These are phyloP conservation scores for Nothophoma quercina DNA, from an alignment of 2,329 filamentous ascomycete species.

Conservation along the genomic window DNA sequence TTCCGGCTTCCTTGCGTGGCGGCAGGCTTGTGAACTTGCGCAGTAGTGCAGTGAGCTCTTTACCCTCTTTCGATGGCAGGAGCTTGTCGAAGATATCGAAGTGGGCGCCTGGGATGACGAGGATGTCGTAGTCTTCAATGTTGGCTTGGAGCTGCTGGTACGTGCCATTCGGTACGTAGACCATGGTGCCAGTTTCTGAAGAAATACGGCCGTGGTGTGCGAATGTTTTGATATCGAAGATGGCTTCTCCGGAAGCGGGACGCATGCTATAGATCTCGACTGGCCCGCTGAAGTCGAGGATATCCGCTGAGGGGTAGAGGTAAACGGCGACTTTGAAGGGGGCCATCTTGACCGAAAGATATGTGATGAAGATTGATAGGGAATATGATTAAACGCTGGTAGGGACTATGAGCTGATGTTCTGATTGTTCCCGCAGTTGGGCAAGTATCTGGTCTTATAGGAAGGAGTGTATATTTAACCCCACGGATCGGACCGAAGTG, in stretches of 20 bases:
- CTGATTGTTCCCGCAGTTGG: neutral
- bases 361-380: too few relatives aligned
- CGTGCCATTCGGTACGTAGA: constrained; percentile 40
- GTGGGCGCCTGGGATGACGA: constrained; percentile 50
- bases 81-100: constrained; percentile 36
- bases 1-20: constrained; percentile 31
- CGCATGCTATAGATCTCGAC: constrained; percentile 48
- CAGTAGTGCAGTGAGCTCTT: constrained; percentile 28
- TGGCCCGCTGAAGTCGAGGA: constrained; percentile 53
- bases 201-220: constrained; percentile 34
- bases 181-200: constrained; percentile 34
- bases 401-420: neutral
- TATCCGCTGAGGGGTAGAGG: constrained; percentile 49
- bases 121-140: constrained; percentile 48
- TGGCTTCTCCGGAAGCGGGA: constrained; percentile 31
- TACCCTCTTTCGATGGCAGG: constrained; percentile 28
- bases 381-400: neutral
- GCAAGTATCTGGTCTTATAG: neutral
- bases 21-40: constrained; percentile 30
- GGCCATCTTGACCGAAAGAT: constrained; percentile 23
- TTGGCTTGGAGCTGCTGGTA: constrained; percentile 37
- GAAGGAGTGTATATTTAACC: neutral
- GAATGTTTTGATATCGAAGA: constrained; percentile 48
- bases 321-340: constrained; percentile 50
- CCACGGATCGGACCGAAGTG: constrained; percentile 6